Percentiles rank a stretch among this genome's conserved stretches.
Conservation (phyloP, 352 stramenopile genomes). For the Globisporangium radiosum region DNA sequence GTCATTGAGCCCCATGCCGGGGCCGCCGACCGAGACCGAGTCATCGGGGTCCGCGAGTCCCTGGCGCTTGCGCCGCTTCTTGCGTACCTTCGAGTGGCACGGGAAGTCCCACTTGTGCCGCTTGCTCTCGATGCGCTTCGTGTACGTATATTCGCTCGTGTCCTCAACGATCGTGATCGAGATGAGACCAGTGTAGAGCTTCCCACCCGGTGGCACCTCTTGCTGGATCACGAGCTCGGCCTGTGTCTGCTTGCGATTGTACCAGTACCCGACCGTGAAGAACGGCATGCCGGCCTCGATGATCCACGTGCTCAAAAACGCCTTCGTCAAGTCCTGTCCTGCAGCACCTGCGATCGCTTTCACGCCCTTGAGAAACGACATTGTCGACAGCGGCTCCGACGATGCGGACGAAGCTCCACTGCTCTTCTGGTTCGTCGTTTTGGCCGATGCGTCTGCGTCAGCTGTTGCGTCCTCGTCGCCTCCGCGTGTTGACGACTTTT, state of each 20-base stretch:
- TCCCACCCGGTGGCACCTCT: slow-evolving; percentile 68
- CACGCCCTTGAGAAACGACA: slow-evolving; percentile 75
- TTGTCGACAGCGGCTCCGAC: slow-evolving; percentile 59
- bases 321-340: slow-evolving; percentile 73
- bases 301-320: slow-evolving; percentile 80
- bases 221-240: slow-evolving; percentile 82
- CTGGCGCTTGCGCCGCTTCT: slow-evolving; percentile 81
- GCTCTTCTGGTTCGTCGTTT: slow-evolving; percentile 3
- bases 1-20: slow-evolving; percentile 82
- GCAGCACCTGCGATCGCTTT: slow-evolving; percentile 73
- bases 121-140: slow-evolving; percentile 78
- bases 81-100: slow-evolving; percentile 82
- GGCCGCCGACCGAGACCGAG: slow-evolving; percentile 64
- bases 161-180: slow-evolving; percentile 85
- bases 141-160: slow-evolving; percentile 75
- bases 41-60: slow-evolving; percentile 73
- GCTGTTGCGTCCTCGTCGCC: slow-evolving; percentile 24
- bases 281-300: slow-evolving; percentile 78
- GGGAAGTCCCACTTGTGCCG: slow-evolving; percentile 85
- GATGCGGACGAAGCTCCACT: slow-evolving; percentile 11
- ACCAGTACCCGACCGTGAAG: slow-evolving; percentile 85
- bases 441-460: slow-evolving; percentile 3
- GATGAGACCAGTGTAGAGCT: slow-evolving; percentile 75
- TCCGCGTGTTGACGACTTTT: slow-evolving; percentile 14
- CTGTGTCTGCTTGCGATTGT: slow-evolving; percentile 85